phyloP scores from a whole-genome alignment of 768 basidiomycete species.

The Xerocomus potaroensis region DNA sequence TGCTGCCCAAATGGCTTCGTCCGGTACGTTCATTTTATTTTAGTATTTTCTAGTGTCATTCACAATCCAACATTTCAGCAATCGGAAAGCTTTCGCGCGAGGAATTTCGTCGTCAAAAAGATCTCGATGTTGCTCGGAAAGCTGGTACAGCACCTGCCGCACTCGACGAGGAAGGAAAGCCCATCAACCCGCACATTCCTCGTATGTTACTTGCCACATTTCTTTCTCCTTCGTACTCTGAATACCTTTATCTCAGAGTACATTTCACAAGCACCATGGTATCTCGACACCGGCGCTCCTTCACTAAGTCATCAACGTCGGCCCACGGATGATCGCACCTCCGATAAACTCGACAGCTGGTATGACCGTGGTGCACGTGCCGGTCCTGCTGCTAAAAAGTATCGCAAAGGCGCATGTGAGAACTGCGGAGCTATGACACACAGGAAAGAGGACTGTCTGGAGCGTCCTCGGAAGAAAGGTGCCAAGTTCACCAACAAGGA shows the following conservation, averaged over 20 bases:
- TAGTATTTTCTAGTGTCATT: neutral
- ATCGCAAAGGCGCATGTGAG: constrained; percentile 96
- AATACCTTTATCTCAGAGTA: constrained; percentile 59
- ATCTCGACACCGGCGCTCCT: constrained; percentile 90
- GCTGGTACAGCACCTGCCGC: constrained; percentile 97
- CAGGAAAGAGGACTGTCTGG: constrained; percentile 86
- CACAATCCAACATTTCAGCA: constrained; percentile 27
- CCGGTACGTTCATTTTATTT: constrained; percentile 14
- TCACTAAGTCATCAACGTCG: constrained; percentile 93
- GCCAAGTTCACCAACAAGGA: constrained; percentile 89
- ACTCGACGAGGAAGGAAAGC: constrained; percentile 88
- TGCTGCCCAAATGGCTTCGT: constrained; percentile 23
- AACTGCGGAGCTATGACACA: constrained; percentile 98
- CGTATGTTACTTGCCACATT: constrained; percentile 48
- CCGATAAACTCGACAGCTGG: constrained; percentile 79
- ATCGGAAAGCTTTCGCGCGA: constrained; percentile 87
- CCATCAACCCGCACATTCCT: constrained; percentile 99
- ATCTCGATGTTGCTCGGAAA: constrained; percentile 96
- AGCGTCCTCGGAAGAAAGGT: constrained; percentile 93
- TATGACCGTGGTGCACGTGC: constrained; percentile 83
- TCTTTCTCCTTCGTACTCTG: neutral
- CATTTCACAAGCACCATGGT: constrained; percentile 99
- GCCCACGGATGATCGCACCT: constrained; percentile 51
- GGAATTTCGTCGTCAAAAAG: constrained; percentile 93
- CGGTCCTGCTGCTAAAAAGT: constrained; percentile 94